Evolutionary conservation across 768 basidiomycete genomes (phyloP), one percentile per base, ranked within the genome.

Genomic region (Suillus luteus): DNA sequence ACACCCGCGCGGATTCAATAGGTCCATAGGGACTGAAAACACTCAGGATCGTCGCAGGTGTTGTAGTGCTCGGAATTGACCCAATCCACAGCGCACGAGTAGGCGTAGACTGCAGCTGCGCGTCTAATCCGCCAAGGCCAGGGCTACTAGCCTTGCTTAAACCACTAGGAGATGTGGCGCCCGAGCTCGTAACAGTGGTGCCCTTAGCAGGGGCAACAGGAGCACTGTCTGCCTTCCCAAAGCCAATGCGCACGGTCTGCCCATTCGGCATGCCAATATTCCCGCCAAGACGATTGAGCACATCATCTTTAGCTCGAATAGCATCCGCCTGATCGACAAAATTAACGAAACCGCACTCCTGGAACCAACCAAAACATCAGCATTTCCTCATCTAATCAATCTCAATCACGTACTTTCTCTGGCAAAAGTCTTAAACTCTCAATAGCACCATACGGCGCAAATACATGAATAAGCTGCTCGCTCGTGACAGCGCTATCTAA

Each of bases 341-440:
- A 74, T 99, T 99, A 73, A 99, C 96, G 74, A 99, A 99, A 10
- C 96, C 97, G 73, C 97, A 99, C 75, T 97, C 95, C 96, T 98
- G 65, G 31, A 35, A 54, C 57, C 55, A 40, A 19, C 17, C 38
- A 58, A 58, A 27, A 63, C n/a, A 40, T 75, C n/a, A 75, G 73
- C 3, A 22, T n/a, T 27, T 57, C 35, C 59, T 37, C 55, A 49
- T 62, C 24, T 65, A 67, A 37, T 3, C 14, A 14, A 9, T 14
- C 22, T 46, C 31, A 22, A 64, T 38, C 40, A 62, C 76, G 1
- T 54, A 96, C 96, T 90, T 99, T 99, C 79, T 99, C 97, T 7
- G 96, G 96, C 62, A 99, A 82, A 71, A 99, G 82, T 69, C 97
- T 82, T 73, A 99, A 79, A 70, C 93, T 95, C 79, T 99, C 97